Percentiles rank a stretch among this genome's conserved stretches.
These are phyloP conservation scores for Fusarium cyanostomum DNA, from an alignment of 2,329 filamentous ascomycete genomes.

Conservation along the genomic window DNA sequence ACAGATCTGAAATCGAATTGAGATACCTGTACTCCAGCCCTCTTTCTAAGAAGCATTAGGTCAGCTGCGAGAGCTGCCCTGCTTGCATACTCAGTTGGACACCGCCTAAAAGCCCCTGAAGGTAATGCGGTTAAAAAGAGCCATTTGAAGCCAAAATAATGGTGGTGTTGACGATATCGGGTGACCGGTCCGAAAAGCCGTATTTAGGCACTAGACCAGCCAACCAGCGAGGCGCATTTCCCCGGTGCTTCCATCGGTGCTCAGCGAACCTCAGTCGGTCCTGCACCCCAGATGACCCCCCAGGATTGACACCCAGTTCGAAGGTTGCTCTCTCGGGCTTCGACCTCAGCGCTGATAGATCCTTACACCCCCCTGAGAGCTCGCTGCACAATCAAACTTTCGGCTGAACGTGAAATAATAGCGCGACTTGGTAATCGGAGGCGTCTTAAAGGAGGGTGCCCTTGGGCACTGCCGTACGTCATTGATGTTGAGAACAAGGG, in stretches of 20 bases:
- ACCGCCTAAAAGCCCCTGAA: constrained; percentile 11
- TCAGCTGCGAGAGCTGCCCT: constrained; percentile 8
- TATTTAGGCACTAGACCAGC: constrained; percentile 9
- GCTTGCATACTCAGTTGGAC: constrained; percentile 9
- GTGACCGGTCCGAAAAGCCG: constrained; percentile 34
- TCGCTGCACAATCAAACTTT: not conserved
- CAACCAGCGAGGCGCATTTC: constrained; percentile 28
- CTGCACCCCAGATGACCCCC: constrained; percentile 28
- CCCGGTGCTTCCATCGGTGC: constrained; percentile 1
- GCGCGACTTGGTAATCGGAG: not conserved
- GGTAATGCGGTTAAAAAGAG: constrained; percentile 1
- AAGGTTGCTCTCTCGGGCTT: constrained; percentile 6
- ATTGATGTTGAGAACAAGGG: not conserved
- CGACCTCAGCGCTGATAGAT: not conserved
- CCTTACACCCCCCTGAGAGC: not conserved
- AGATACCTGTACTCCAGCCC: constrained; percentile 22
- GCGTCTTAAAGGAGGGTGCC: not conserved
- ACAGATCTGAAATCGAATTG: constrained; percentile 16
- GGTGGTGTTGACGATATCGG: constrained; percentile 21
- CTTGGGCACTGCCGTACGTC: not conserved
- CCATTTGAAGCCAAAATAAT: constrained; percentile 9
- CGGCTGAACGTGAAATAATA: not conserved
- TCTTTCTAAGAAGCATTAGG: not conserved
- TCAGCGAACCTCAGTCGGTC: not conserved
- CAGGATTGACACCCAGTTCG: constrained; percentile 9